Percentiles rank a stretch among this genome's conserved stretches.
phyloP scores from a whole-genome alignment of 1,284 basidiomycete species.

The Ustilago xerochloae region DNA sequence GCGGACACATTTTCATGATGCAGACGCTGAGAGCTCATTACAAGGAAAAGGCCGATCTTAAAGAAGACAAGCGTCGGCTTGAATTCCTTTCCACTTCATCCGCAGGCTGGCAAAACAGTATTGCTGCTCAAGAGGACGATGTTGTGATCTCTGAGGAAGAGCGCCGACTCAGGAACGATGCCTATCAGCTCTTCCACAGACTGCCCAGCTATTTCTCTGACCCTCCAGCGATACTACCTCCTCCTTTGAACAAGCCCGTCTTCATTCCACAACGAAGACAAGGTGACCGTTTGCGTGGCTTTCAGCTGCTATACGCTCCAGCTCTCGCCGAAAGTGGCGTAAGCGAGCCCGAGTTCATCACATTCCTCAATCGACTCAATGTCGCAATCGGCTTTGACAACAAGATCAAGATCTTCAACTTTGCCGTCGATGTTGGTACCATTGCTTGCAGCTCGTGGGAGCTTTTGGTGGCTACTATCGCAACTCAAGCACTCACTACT shows the following conservation, averaged over 20 bases:
- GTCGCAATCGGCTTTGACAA: conserved; percentile 27
- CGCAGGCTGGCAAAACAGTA: no score
- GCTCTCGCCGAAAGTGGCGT: conserved; percentile 4
- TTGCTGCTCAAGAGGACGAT: no score
- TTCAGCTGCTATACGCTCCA: conserved; percentile 27
- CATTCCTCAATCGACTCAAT: conserved; percentile 21
- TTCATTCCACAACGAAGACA: conserved; percentile 28
- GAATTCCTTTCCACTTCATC: not conserved
- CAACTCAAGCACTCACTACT: conserved; percentile 18
- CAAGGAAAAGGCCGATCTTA: not conserved
- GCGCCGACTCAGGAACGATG: not conserved
- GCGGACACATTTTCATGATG: no score
- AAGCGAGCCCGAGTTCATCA: conserved; percentile 15
- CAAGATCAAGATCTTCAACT: conserved; percentile 29
- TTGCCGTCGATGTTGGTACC: conserved; percentile 24
- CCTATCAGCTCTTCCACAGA: not conserved
- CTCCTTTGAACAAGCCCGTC: conserved; percentile 12
- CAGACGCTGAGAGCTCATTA: not conserved
- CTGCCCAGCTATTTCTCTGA: conserved; percentile 6
- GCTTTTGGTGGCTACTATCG: conserved; percentile 16
- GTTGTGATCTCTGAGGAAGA: no score
- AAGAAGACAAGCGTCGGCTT: not conserved
- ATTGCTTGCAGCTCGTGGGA: conserved; percentile 23
- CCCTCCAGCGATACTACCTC: conserved; percentile 4
- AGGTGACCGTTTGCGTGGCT: conserved; percentile 18